These are phyloP conservation scores for Teratosphaeria nubilosa DNA, from an alignment of 2,329 filamentous ascomycete species.

Conservation along the genomic window DNA sequence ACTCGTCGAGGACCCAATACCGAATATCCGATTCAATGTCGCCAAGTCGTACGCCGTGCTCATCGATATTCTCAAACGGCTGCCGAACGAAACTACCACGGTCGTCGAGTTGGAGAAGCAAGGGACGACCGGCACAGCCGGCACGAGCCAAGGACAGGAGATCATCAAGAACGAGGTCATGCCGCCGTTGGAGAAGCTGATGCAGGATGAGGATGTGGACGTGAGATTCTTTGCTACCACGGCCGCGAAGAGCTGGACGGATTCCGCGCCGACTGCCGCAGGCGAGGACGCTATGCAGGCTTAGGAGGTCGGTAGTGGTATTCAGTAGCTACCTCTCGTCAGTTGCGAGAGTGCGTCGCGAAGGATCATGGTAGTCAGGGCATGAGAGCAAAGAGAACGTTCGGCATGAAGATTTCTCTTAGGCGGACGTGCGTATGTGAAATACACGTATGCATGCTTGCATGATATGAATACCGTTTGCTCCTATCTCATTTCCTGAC, in stretches of 20 bases:
- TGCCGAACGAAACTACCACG: slow-evolving; percentile 65
- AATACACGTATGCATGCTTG: not conserved
- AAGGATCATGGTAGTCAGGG: not conserved
- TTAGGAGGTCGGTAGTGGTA: not conserved
- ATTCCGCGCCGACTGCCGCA: slow-evolving; percentile 10
- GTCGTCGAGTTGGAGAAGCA: slow-evolving; percentile 77
- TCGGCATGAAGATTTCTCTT: not conserved
- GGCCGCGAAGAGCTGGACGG: slow-evolving; percentile 50
- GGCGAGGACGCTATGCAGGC: not conserved
- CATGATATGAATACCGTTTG: not conserved
- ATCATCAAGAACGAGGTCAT: slow-evolving; percentile 52
- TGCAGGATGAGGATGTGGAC: slow-evolving; percentile 95
- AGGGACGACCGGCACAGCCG: slow-evolving; percentile 31
- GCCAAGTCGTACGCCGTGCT: slow-evolving; percentile 92
- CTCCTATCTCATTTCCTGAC: not conserved
- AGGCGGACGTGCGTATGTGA: not conserved
- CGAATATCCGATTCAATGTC: slow-evolving; percentile 98
- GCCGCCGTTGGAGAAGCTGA: slow-evolving; percentile 85
- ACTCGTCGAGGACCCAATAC: slow-evolving; percentile 87
- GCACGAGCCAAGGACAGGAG: slow-evolving; percentile 22
- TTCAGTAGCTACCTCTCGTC: not conserved
- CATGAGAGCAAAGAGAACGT: not conserved
- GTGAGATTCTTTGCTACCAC: slow-evolving; percentile 96
- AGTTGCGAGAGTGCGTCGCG: not conserved
- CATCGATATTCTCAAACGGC: slow-evolving; percentile 80